These are phyloP conservation scores for Mollisia scopiformis DNA, from an alignment of 2,329 filamentous ascomycete species.

Conservation along the genomic window DNA sequence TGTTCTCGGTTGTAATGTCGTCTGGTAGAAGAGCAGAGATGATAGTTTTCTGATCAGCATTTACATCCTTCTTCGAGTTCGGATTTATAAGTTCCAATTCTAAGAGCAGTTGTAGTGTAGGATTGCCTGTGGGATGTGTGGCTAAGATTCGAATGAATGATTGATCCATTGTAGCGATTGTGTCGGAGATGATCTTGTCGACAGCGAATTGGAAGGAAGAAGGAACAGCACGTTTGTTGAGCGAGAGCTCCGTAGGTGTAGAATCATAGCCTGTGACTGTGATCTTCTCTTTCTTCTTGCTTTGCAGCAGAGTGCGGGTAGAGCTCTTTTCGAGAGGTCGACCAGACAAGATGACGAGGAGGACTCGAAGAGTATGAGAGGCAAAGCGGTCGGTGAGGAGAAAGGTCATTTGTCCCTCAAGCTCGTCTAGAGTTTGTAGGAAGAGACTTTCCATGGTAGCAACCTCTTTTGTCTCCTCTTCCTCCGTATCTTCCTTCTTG, in stretches of 20 bases:
- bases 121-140: constrained; percentile 88
- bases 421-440: constrained; percentile 79
- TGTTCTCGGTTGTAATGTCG: constrained; percentile 72
- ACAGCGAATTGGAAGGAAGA: constrained; percentile 76
- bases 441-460: constrained; percentile 84
- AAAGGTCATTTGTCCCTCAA: constrained; percentile 83
- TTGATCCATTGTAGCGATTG: constrained; percentile 74
- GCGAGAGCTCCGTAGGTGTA: constrained; percentile 49
- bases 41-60: constrained; percentile 56
- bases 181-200: constrained; percentile 80
- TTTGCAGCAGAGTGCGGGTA: constrained; percentile 77
- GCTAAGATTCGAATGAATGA: constrained; percentile 83
- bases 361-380: constrained; percentile 85
- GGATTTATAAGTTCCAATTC: constrained; percentile 82
- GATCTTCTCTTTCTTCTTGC: constrained; percentile 89
- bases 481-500: constrained; percentile 46
- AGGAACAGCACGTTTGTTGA: constrained; percentile 65
- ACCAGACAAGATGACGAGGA: constrained; percentile 85
- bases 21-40: constrained; percentile 80
- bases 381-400: constrained; percentile 87
- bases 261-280: constrained; percentile 59
- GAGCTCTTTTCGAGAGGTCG: constrained; percentile 73
- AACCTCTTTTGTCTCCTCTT: constrained; percentile 47
- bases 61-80: constrained; percentile 65
- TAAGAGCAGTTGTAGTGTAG: constrained; percentile 86